These are phyloP conservation scores for Jacaranda mimosifolia DNA, from an alignment of 257 asterid genomes.

Conservation along the genomic window DNA sequence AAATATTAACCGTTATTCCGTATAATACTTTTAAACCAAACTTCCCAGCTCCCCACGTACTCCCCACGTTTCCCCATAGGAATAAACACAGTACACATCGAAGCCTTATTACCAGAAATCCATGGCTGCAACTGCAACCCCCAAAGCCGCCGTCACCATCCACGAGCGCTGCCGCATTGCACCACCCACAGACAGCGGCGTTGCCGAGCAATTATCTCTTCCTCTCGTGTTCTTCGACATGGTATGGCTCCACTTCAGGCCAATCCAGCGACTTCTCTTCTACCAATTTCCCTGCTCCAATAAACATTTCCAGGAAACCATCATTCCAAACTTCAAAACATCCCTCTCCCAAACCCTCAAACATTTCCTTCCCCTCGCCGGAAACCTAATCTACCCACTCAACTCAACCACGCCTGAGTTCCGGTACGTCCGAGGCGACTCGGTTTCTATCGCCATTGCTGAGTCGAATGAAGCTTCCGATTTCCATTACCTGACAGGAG, in stretches of 20 bases:
- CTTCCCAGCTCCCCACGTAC: too few relatives aligned
- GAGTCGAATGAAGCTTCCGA: slow-evolving; percentile 38
- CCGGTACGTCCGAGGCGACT: slow-evolving; percentile 48
- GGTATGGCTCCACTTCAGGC: slow-evolving; percentile 46
- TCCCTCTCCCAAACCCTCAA: slow-evolving; percentile 57
- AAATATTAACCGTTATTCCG: too few relatives aligned
- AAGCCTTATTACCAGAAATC: too few relatives aligned
- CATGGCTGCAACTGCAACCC: too few relatives aligned
- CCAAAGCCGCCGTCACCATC: slow-evolving; percentile 9
- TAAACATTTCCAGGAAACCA: slow-evolving; percentile 38
- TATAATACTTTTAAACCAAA: too few relatives aligned
- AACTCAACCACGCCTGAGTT: slow-evolving; percentile 39
- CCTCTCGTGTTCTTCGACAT: slow-evolving; percentile 51
- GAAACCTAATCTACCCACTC: slow-evolving; percentile 35
- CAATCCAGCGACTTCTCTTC: slow-evolving; percentile 55
- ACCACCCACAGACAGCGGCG: slow-evolving; percentile 38
- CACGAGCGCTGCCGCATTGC: slow-evolving; percentile 43
- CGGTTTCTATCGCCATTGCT: slow-evolving; percentile 48
- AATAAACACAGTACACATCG: too few relatives aligned
- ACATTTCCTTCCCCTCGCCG: slow-evolving; percentile 55
- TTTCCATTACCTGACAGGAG: slow-evolving; percentile 41
- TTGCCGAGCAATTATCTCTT: slow-evolving; percentile 16
- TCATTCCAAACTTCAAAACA: slow-evolving; percentile 45
- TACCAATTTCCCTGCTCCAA: slow-evolving; percentile 49
- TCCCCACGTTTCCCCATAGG: too few relatives aligned